Evolutionary conservation across 768 basidiomycete species (phyloP).

Genomic region (Kwoniella europaea): DNA sequence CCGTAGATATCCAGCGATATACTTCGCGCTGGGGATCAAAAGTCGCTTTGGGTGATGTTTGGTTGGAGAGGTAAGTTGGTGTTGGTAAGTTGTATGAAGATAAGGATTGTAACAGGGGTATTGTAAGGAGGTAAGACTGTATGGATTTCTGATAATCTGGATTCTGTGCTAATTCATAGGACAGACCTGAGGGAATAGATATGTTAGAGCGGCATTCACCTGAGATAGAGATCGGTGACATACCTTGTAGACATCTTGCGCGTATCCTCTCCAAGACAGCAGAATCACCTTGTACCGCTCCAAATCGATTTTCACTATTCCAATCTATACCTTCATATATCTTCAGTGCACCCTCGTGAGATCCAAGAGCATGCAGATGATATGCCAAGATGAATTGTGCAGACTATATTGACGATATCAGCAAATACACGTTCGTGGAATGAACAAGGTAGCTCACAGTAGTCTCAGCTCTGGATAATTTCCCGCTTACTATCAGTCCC

Average conservation of each 20-base stretch:
- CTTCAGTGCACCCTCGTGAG: conserved; percentile 68
- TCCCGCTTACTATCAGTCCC: conserved; percentile 29
- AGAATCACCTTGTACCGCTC: conserved; percentile 65
- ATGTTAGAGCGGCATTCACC: background rate
- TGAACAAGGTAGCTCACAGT: conserved; percentile 26
- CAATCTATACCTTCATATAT: conserved; percentile 41
- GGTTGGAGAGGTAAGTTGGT: conserved; percentile 35
- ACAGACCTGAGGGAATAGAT: conserved; percentile 68
- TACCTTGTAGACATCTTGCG: conserved; percentile 79
- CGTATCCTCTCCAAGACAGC: conserved; percentile 74
- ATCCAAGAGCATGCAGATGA: conserved; percentile 76
- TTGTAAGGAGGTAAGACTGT: conserved; percentile 41
- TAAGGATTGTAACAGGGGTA: conserved; percentile 36
- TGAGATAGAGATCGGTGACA: conserved; percentile 30
- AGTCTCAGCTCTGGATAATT: conserved; percentile 31
- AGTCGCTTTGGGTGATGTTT: conserved; percentile 55
- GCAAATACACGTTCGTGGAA: background rate
- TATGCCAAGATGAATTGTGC: conserved; percentile 74
- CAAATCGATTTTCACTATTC: conserved; percentile 17
- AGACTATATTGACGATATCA: conserved; percentile 62
- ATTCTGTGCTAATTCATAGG: conserved; percentile 62
- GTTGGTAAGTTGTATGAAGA: conserved; percentile 26
- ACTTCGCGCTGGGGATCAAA: conserved; percentile 74
- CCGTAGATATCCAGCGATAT: conserved; percentile 81
- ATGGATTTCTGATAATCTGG: conserved; percentile 39